A percentile compares a stretch with the other conserved stretches of the same genome.
Conservation (phyloP, 2,329 filamentous ascomycete genomes). For the Exophiala spinifera region DNA sequence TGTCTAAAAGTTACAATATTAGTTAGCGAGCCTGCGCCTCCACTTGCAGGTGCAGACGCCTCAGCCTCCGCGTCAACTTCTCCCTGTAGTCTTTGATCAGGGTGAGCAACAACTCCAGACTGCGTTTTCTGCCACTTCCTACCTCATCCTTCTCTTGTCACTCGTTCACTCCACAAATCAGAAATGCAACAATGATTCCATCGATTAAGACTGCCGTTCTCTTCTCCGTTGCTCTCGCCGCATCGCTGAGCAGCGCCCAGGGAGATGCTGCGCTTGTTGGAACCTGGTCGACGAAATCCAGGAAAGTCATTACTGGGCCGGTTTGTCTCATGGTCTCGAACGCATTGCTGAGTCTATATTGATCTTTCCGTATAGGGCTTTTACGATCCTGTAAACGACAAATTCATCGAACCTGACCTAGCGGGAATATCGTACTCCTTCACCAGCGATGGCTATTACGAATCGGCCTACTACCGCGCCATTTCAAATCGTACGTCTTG, state of each 20-base stretch:
- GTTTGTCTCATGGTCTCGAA: conserved; percentile 45
- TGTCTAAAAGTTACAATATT: too few species aligned
- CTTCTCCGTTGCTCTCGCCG: conserved; percentile 15
- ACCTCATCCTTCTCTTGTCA: neutral
- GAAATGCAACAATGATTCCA: conserved; percentile 24
- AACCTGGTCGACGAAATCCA: conserved; percentile 70
- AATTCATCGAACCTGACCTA: conserved; percentile 62
- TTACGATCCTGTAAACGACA: conserved; percentile 65
- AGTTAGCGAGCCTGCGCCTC: too few species aligned
- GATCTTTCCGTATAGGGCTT: conserved; percentile 53
- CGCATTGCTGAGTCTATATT: neutral
- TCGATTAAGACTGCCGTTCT: conserved; percentile 19
- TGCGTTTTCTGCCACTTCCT: neutral
- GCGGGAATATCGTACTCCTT: conserved; percentile 74
- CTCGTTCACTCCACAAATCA: neutral
- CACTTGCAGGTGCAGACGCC: conserved; percentile 4
- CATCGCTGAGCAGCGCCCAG: conserved; percentile 20
- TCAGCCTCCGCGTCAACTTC: conserved; percentile 25
- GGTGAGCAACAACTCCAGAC: conserved; percentile 4
- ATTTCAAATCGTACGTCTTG: conserved; percentile 62
- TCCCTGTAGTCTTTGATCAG: neutral
- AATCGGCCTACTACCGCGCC: conserved; percentile 68
- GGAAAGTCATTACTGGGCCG: conserved; percentile 65
- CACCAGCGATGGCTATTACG: conserved; percentile 63
- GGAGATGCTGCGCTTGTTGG: conserved; percentile 53